These are phyloP conservation scores for Albatrellus ellisii DNA, from an alignment of 768 basidiomycete species.

Conservation along the genomic window DNA sequence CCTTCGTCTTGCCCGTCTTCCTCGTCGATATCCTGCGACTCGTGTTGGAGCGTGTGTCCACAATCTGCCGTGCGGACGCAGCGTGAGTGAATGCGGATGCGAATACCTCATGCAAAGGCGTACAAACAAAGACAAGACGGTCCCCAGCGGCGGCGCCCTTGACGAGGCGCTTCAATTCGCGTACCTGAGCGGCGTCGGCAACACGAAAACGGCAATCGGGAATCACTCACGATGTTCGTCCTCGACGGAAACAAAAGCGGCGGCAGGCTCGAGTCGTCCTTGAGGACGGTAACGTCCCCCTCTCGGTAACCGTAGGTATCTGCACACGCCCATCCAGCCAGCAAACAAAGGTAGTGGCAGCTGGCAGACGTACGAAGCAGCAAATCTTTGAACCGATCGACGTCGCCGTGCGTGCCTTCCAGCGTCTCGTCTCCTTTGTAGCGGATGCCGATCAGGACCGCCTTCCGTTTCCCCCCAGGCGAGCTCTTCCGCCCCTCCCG, in stretches of 20 bases:
- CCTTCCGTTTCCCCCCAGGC: constrained; percentile 7
- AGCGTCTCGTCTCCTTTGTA: neutral
- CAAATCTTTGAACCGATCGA: constrained; percentile 3
- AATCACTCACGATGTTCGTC: constrained; percentile 8
- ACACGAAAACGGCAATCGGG: neutral
- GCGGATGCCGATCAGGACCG: constrained; percentile 13
- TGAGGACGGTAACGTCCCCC: constrained; percentile 11
- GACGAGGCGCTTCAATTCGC: constrained; percentile 11
- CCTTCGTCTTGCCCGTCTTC: constrained; percentile 18
- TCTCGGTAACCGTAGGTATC: constrained; percentile 6
- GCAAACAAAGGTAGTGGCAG: neutral
- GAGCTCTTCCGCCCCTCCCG: too few species aligned
- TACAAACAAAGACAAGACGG: constrained; percentile 17
- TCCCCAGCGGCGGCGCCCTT: constrained; percentile 14
- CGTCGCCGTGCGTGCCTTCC: constrained; percentile 10
- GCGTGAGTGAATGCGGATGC: neutral
- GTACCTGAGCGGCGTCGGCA: constrained; percentile 5
- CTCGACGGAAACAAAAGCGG: constrained; percentile 7
- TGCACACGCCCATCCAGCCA: neutral
- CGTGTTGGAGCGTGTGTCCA: constrained; percentile 16
- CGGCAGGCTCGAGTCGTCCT: constrained; percentile 3
- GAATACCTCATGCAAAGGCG: constrained; percentile 1
- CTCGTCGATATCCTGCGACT: constrained; percentile 6
- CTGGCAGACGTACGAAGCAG: constrained; percentile 1
- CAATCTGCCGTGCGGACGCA: constrained; percentile 8